Conservation (phyloP, 2,329 filamentous ascomycete species). For the Bretziella fagacearum region DNA sequence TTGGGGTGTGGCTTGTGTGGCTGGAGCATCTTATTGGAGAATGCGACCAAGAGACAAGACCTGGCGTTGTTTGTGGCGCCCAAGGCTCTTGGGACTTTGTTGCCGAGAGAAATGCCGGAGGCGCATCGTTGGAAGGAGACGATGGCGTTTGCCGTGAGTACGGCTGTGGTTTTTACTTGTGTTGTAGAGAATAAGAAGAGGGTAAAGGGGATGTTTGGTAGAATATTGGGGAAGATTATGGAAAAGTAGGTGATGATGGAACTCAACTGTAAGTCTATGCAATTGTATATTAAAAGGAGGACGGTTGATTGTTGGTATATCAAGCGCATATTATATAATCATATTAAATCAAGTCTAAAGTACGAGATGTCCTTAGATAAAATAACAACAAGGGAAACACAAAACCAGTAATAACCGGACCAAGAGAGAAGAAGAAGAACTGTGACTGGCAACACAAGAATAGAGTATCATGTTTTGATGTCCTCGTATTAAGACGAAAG, state of each 20-base stretch:
- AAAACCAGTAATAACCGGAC: not conserved
- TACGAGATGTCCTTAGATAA: not conserved
- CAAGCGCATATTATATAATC: not conserved
- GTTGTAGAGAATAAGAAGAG: conserved; percentile 43
- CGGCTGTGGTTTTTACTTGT: conserved; percentile 53
- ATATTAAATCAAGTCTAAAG: not conserved
- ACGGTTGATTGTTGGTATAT: not conserved
- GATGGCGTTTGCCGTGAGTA: conserved; percentile 46
- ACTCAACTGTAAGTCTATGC: not conserved
- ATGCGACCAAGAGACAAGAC: conserved; percentile 48
- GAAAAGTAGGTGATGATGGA: conserved; percentile 18
- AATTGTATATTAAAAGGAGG: not conserved
- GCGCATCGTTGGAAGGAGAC: conserved; percentile 52
- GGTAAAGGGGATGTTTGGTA: conserved; percentile 53
- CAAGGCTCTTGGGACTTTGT: conserved; percentile 53
- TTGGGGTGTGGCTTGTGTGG: conserved; percentile 60
- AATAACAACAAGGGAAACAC: not conserved
- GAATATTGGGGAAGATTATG: conserved; percentile 36
- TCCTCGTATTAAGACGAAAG: too few species aligned
- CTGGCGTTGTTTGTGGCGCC: conserved; percentile 69
- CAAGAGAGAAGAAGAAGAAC: not conserved
- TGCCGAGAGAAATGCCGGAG: conserved; percentile 36
- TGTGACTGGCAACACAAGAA: not conserved
- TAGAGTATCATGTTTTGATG: too few species aligned
- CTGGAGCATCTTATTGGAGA: conserved; percentile 64